A percentile compares a stretch with the other conserved stretches of the same genome.
Evolutionary conservation across 495 filamentous ascomycete species (phyloP).

Genomic region (Xylona heveae): DNA sequence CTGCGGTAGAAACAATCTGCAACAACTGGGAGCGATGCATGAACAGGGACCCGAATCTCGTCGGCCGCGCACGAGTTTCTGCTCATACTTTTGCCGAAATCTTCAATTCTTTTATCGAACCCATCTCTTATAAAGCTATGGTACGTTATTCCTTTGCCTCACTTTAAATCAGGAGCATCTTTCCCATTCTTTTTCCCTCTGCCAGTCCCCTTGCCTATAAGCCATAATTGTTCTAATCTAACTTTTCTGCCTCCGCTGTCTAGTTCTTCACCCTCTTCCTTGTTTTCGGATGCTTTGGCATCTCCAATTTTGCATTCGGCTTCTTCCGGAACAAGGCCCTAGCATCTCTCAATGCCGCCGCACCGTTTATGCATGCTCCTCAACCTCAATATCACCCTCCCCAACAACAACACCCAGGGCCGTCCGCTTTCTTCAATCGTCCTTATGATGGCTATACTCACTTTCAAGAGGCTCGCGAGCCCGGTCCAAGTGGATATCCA

Average conservation of each 20-base stretch:
- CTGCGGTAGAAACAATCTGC: constrained; percentile 52
- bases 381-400: constrained; percentile 8
- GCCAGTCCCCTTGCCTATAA: constrained; percentile 1
- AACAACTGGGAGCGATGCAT: constrained; percentile 71
- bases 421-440: no score
- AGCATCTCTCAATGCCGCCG: no score
- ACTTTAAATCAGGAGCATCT: neutral
- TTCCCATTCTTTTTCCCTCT: neutral
- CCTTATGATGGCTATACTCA: no score
- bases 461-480: no score
- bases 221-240: neutral
- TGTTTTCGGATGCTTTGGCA: constrained; percentile 30
- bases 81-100: constrained; percentile 71
- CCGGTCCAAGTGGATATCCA: no score
- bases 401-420: constrained; percentile 4
- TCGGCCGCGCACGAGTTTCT: constrained; percentile 43
- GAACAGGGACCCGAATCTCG: constrained; percentile 43
- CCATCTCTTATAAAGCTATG: constrained; percentile 53
- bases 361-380: constrained; percentile 7
- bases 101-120: constrained; percentile 48
- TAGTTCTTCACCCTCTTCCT: constrained; percentile 31
- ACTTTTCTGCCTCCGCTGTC: constrained; percentile 1
- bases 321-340: constrained; percentile 16
- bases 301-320: constrained; percentile 34
- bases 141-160: constrained; percentile 19